phyloP scores from a whole-genome alignment of 2,329 filamentous ascomycete species.

The Cladosporium cucumerinum region DNA sequence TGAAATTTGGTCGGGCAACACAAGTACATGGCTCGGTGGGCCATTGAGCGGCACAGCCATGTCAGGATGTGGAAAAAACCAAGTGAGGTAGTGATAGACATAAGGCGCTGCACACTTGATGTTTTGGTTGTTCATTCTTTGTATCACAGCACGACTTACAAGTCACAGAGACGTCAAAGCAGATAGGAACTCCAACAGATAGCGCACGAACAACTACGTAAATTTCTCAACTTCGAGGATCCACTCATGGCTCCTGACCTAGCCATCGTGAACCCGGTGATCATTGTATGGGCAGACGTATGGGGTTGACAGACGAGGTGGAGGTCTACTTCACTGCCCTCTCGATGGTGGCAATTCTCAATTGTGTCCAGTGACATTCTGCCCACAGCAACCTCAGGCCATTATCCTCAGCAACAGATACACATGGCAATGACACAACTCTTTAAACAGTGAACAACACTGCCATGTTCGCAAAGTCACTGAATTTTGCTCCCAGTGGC shows the following conservation, averaged over 20 bases:
- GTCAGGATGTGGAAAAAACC: neutral
- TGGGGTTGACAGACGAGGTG: neutral
- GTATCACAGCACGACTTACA: neutral
- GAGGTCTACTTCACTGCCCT: neutral
- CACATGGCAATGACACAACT: neutral
- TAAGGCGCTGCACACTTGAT: too few relatives aligned
- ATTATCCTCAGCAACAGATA: neutral
- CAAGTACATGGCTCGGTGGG: neutral
- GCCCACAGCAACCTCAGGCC: neutral
- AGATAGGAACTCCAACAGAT: neutral
- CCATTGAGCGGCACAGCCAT: neutral
- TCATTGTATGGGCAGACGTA: neutral
- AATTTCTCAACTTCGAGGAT: neutral
- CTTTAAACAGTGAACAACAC: accelerated
- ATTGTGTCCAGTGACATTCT: neutral
- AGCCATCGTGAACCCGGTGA: neutral
- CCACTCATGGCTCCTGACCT: neutral
- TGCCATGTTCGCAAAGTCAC: neutral
- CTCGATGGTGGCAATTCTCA: neutral
- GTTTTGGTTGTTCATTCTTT: neutral
- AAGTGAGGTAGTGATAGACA: neutral
- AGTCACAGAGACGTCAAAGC: neutral
- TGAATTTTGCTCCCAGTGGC: neutral
- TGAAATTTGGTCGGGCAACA: neutral
- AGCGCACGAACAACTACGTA: neutral